Evolutionary conservation across 176 grass and related monocot species (phyloP), one percentile per base, ranked within the genome.

Genomic region (Lolium perenne): DNA sequence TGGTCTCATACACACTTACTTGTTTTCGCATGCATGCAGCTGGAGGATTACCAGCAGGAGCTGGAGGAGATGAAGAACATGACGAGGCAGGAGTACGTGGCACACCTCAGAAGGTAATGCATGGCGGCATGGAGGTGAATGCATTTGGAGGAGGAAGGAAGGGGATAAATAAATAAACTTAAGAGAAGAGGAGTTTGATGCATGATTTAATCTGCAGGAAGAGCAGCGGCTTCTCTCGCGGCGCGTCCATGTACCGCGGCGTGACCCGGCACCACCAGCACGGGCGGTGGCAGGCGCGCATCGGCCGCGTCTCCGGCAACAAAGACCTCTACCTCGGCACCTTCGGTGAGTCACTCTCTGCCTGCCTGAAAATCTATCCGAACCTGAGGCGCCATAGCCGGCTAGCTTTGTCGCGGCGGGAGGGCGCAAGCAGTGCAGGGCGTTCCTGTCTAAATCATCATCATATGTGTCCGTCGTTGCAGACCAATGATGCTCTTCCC

Each of bases 311-410:
- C 82, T 95, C 97, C 55, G 97, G 97, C 74, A 99, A 99, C 92
- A 99, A 99, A 84, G 97, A 99, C 88, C 97, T 99, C 92, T 99
- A 99, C 86, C 94, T 99, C 54, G 97, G 97, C 88, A 99, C 97
- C 0, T 99, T 97, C 94, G 95, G 97, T 35, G 32, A 35, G 32
- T 35, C 32, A 35, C 32, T 35, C 32, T 35, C 32, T 35, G 32
- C 32, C 32, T 35, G 32, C 32, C 32, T 35, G 32, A 2, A 35
- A 35, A 9, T 76, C 14, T 41, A 4, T 5, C 49, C 38, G 25
- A 4, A 63, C 25, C 60, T 63, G 78, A 35, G 32, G 32, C 32
- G 32, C 32, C 32, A 35, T 35, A 35, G 32, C 32, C 32, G 32
- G 32, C 32, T 1, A 35, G 32, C 32, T 35, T 35, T 35, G 89